Percentiles rank a stretch among this genome's conserved stretches.
These are phyloP conservation scores for Phytophthora multivora DNA, from an alignment of 352 stramenopile species.

Conservation along the genomic window DNA sequence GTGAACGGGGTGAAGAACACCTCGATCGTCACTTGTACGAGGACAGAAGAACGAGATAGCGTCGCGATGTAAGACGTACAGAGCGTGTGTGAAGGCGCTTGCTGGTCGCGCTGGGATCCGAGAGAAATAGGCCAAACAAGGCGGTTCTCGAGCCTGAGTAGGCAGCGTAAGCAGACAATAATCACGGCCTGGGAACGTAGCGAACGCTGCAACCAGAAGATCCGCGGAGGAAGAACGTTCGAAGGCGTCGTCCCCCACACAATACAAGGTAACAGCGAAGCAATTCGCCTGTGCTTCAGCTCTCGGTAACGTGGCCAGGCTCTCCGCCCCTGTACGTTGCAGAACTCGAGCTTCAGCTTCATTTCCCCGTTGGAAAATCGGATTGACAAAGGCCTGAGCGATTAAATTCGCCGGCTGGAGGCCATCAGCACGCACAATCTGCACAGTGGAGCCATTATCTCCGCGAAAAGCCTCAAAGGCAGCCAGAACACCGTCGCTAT, in stretches of 20 bases:
- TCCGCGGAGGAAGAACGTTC: slow-evolving; percentile 47
- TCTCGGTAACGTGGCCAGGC: slow-evolving; percentile 33
- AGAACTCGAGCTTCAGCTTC: slow-evolving; percentile 39
- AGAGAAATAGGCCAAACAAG: slow-evolving; percentile 56
- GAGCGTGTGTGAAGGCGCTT: slow-evolving; percentile 59
- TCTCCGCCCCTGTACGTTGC: slow-evolving; percentile 28
- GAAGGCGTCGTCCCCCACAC: slow-evolving; percentile 47
- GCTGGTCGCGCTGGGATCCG: slow-evolving; percentile 39
- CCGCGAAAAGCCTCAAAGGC: slow-evolving; percentile 40
- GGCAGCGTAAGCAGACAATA: slow-evolving; percentile 65
- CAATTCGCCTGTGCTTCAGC: slow-evolving; percentile 55
- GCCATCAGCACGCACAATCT: slow-evolving; percentile 67
- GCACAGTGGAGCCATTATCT: slow-evolving; percentile 22
- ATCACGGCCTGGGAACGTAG: slow-evolving; percentile 53
- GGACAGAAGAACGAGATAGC: slow-evolving; percentile 62
- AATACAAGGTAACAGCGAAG: slow-evolving; percentile 72
- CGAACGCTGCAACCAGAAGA: slow-evolving; percentile 57
- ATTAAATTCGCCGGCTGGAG: slow-evolving; percentile 49
- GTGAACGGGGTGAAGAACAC: slow-evolving; percentile 39
- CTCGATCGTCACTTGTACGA: slow-evolving; percentile 21
- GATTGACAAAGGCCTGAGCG: slow-evolving; percentile 50
- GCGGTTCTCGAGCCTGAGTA: slow-evolving; percentile 50
- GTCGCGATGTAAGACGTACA: slow-evolving; percentile 65
- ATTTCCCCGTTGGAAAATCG: slow-evolving; percentile 52
- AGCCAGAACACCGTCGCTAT: slow-evolving; percentile 60